Conservation (phyloP, 768 basidiomycete genomes). For the Auricularia heimuer region DNA sequence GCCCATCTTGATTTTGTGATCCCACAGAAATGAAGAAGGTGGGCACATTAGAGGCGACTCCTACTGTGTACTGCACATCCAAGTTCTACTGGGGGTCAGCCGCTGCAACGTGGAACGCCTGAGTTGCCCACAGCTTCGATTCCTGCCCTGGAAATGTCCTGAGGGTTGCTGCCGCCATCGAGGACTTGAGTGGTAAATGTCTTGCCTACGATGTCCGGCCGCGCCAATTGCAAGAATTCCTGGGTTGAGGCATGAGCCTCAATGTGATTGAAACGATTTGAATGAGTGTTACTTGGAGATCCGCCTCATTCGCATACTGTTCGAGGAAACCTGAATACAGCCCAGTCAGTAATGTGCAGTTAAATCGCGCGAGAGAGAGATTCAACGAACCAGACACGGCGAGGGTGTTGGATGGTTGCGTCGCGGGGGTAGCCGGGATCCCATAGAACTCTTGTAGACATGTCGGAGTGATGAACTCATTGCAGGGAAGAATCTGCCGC, state of each 20-base stretch:
- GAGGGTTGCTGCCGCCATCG: constrained; percentile 14
- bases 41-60: constrained; percentile 26
- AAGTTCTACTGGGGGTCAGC: constrained; percentile 10
- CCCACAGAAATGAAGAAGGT: constrained; percentile 27
- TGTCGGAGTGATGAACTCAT: constrained; percentile 18
- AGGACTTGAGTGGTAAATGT: constrained; percentile 13
- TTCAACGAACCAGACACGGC: constrained; percentile 3
- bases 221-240: constrained; percentile 3
- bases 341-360: neutral
- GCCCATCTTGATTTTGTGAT: constrained; percentile 19
- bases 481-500: no score
- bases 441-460: constrained; percentile 20
- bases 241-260: neutral
- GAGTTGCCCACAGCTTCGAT: constrained; percentile 5
- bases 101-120: neutral
- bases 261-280: neutral
- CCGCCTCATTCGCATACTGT: constrained; percentile 22
- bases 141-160: constrained; percentile 6
- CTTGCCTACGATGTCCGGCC: constrained; percentile 13
- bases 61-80: constrained; percentile 30
- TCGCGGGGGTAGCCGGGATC: neutral
- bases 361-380: neutral
- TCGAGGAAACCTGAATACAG: constrained; percentile 12
- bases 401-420: constrained; percentile 1
- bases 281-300: constrained; percentile 11